Base-by-base conservation (phyloP, 1,284 basidiomycete species). In the Apiotrichum brassicae region DNA sequence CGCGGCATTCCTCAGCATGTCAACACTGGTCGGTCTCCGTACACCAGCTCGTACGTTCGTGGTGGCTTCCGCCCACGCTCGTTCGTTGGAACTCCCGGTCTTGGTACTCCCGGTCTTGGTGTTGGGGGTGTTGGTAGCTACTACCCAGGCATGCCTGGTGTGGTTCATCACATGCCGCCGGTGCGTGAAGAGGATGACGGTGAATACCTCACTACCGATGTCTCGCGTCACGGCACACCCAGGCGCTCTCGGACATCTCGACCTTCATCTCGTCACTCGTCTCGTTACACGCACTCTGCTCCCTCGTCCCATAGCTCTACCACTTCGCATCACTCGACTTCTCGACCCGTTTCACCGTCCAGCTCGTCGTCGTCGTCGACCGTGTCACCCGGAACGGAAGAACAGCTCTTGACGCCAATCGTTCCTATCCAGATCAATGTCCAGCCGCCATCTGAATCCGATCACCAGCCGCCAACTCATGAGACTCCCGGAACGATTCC, bases 371-470 rank as follows among this genome's bases (percentile, higher is more conserved):
- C 18, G 11, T 12, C 26, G 5, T 34, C 43, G 5, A 18, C 22
- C 22, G 6, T 13, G n/a, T 35, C 43, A 13, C 28, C 41, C 4
- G 20, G 6, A 3, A 33, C 20, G 41, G 30, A 33, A 2, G 41
- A 43, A 30, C 28, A 43, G 20, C 41, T 43, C 12, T 13, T 43
- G 12, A 43, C 41, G 8, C 41, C 41, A 4, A n/a, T 28, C 16
- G 28, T 19, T 11, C 26, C 16, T 14, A 44, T 44, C 22, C 38
- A 40, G 24, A 50, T 50, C 38, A 51, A 37, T 14, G 32, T 51
- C 38, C 32, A 35, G 13, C 28, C 49, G 16, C 33, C 46, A 2
- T 34, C 39, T 7, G 46, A 24, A 6, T 28, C 38, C 22, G 35
- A 12, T 19, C 19, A 30, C 40, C 19, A 30, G 11, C 28, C 9